Evolutionary conservation across 176 grass and related monocot species (phyloP).

Genomic region (Zoysia pacifica): DNA sequence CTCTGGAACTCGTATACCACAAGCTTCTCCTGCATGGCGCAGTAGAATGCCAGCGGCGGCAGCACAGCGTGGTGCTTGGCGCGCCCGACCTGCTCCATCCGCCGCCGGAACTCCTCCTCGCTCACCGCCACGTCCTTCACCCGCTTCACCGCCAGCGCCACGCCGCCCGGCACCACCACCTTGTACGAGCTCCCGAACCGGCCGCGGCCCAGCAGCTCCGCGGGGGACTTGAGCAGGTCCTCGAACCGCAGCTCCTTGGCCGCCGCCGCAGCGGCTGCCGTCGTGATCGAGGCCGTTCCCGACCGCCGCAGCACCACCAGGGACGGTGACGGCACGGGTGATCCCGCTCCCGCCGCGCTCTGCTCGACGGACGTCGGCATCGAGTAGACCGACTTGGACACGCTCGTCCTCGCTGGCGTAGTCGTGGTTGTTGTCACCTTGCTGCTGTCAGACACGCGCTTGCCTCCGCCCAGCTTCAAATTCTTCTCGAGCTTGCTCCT

Average conservation of each 20-base stretch:
- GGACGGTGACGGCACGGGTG: conserved; percentile 15
- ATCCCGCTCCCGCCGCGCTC: not conserved
- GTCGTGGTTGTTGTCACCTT: conserved; percentile 1
- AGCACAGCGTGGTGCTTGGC: conserved; percentile 55
- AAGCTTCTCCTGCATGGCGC: conserved; percentile 70
- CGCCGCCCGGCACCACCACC: conserved; percentile 49
- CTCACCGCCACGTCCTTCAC: conserved; percentile 48
- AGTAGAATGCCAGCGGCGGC: conserved; percentile 62
- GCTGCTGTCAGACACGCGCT: conserved; percentile 3
- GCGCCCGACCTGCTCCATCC: conserved; percentile 53
- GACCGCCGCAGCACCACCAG: conserved; percentile 43
- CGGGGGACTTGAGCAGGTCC: conserved; percentile 68
- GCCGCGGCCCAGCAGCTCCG: conserved; percentile 69
- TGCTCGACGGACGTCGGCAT: conserved; percentile 31
- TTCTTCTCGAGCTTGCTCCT: not conserved
- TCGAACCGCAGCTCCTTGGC: conserved; percentile 57
- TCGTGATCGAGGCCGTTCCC: conserved; percentile 38
- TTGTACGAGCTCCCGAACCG: conserved; percentile 71
- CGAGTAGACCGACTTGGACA: conserved; percentile 42
- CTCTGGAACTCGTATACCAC: conserved; percentile 68
- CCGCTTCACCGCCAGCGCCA: conserved; percentile 66
- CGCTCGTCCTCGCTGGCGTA: not conserved
- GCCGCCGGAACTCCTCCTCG: conserved; percentile 47
- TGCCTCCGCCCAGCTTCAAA: not conserved
- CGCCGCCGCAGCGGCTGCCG: not conserved